Percentiles rank a stretch among this genome's conserved stretches.
Evolutionary conservation across 1,284 basidiomycete genomes (phyloP).

Genomic region (Ceratobasidium papillatum): DNA sequence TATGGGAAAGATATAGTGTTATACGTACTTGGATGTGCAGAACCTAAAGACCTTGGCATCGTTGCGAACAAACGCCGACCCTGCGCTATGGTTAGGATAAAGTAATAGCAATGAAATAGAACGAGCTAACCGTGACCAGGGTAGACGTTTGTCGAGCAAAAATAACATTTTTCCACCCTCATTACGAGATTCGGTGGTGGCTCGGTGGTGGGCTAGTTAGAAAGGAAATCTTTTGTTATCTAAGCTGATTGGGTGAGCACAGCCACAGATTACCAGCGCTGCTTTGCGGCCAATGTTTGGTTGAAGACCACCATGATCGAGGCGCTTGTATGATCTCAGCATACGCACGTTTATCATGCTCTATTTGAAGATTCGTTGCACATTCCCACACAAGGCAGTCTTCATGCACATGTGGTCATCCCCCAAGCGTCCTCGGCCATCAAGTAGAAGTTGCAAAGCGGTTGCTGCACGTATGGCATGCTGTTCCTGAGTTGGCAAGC

Average conservation of each 20-base stretch:
- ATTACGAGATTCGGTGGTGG: slow-evolving; percentile 53
- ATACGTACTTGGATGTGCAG: slow-evolving; percentile 90
- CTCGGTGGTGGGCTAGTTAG: slow-evolving; percentile 13
- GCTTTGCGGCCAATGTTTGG: too few species aligned
- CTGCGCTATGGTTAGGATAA: slow-evolving; percentile 53
- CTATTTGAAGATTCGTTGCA: too few species aligned
- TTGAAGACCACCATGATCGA: too few species aligned
- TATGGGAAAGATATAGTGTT: slow-evolving; percentile 38
- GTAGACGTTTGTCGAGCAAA: slow-evolving; percentile 94
- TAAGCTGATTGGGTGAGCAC: not conserved
- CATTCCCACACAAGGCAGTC: too few species aligned
- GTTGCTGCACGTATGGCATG: too few species aligned
- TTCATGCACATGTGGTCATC: too few species aligned
- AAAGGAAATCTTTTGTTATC: slow-evolving; percentile 7
- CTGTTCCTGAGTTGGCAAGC: too few species aligned
- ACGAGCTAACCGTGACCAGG: slow-evolving; percentile 82
- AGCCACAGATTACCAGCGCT: not conserved
- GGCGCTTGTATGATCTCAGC: too few species aligned
- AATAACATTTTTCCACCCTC: slow-evolving; percentile 91
- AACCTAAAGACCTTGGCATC: slow-evolving; percentile 97
- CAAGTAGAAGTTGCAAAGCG: too few species aligned
- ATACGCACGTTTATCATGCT: too few species aligned
- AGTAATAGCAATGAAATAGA: not conserved
- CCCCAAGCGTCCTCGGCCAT: too few species aligned
- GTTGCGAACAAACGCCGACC: slow-evolving; percentile 93